Base-by-base conservation (phyloP, 2,329 filamentous ascomycete genomes). In the Verticillium klebahnii region DNA sequence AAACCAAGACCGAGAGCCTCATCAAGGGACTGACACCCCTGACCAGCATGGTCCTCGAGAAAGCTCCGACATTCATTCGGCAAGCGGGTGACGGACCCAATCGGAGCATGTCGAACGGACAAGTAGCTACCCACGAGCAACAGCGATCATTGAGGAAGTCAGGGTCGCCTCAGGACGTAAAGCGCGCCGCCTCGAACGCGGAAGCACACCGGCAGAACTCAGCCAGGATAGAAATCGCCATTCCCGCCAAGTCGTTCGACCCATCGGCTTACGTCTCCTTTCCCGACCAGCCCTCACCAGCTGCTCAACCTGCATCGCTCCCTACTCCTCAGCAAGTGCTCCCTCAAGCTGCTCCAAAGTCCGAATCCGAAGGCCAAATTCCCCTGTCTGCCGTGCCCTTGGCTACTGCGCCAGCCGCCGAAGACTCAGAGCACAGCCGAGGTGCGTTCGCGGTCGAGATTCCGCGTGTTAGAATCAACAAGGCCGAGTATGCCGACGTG, bases 401-500 rank as follows among this genome's bases (percentile, higher is more conserved):
- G 31, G 9, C 61, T 36, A 17, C 39, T 2, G 55, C 57, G 32
- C 25, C 57, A 19, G 56, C 54, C 54, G 57, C n/a, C 25, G 37
- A 29, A 34, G 40, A 31, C n/a, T 17, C 11, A 15, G 39, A 14
- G 25, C 12, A 29, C 8, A 12, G 29, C 50, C 12, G 23, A 31
- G 14, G 32, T 31, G 11, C 37, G 1, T 79, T 86, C 57, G 75
- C 75, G 23, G 79, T 85, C n/a, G 82, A 86, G 65, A 70, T 86
- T 12, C 72, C 74, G 1, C 69, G 71, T 1, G 69, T 74, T 1
- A 74, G 68, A 14, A 80, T 85, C 63, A 81, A 83, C 63, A 81
- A 77, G 61, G 77, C 80, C n/a, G 82, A 87, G 57, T 86, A 83
- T 64, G 64, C 79, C 2, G 76, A 82, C 14, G 75, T 84, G 3